Conservation (phyloP, 805 yeast genomes). For the Metschnikowia proteae region DNA sequence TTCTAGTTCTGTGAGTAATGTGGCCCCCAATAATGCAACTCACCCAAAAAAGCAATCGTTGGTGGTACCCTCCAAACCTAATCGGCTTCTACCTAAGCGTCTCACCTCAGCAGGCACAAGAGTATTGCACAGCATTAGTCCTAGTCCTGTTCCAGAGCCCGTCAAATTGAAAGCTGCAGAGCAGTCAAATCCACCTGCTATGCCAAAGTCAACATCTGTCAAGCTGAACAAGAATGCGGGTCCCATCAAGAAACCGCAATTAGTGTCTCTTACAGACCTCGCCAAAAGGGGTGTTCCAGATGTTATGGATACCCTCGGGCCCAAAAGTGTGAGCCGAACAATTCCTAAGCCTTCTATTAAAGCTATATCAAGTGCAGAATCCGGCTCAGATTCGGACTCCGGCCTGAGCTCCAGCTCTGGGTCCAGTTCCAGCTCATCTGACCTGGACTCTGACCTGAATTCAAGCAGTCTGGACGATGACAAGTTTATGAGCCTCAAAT, state of each 20-base stretch:
- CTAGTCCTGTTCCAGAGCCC: background rate
- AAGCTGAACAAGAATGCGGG: background rate
- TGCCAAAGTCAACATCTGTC: background rate
- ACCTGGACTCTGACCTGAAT: slow-evolving; percentile 7
- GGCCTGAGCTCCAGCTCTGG: slow-evolving; percentile 11
- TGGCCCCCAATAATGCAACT: background rate
- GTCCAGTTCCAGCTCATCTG: slow-evolving; percentile 5
- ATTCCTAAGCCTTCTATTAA: slow-evolving; percentile 5
- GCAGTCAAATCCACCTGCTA: background rate
- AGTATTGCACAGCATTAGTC: background rate
- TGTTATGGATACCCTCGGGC: slow-evolving; percentile 10
- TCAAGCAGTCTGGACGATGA: slow-evolving; percentile 12
- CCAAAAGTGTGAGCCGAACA: background rate
- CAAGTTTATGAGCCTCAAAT: slow-evolving; percentile 27
- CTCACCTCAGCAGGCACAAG: background rate
- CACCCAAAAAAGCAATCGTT: background rate
- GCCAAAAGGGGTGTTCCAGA: slow-evolving; percentile 17
- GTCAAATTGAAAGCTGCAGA: background rate
- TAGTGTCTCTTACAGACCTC: slow-evolving; percentile 14
- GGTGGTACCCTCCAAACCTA: background rate
- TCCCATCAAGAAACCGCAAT: slow-evolving; percentile 6
- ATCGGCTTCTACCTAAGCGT: slow-evolving; percentile 3
- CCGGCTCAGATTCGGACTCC: slow-evolving; percentile 1
- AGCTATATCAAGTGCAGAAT: background rate
- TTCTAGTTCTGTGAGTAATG: background rate